A percentile compares a stretch with the other conserved stretches of the same genome.
These are phyloP conservation scores for Luvunga scandens DNA, from an alignment of 345 rosid species.

Conservation along the genomic window DNA sequence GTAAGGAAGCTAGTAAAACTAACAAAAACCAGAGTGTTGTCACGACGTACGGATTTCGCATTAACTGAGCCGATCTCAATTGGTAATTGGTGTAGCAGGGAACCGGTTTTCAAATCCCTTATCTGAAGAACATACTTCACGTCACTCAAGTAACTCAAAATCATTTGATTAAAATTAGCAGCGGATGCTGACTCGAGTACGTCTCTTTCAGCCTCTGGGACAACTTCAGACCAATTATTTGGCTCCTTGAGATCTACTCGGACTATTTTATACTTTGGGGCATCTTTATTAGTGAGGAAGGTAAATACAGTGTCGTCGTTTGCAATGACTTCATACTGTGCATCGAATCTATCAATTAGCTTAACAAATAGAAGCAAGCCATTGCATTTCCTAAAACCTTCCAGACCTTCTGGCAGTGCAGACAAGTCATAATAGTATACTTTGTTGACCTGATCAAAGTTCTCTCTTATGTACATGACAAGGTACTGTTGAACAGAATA, in stretches of 20 bases:
- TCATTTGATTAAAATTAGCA: conserved; percentile 64
- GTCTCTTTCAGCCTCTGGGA: conserved; percentile 75
- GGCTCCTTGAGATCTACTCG: conserved; percentile 80
- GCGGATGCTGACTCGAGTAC: conserved; percentile 71
- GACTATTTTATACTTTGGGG: conserved; percentile 80
- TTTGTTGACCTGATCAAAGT: conserved; percentile 84
- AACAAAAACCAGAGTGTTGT: conserved; percentile 54
- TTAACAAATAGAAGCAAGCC: conserved; percentile 67
- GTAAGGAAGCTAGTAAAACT: conserved; percentile 82
- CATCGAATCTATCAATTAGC: conserved; percentile 71
- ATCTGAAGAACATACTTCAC: conserved; percentile 77
- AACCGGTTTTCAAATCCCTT: conserved; percentile 76
- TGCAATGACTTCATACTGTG: conserved; percentile 56
- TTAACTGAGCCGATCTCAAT: conserved; percentile 74
- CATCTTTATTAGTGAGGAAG: conserved; percentile 74
- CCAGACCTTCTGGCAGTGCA: conserved; percentile 58
- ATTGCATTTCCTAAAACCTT: conserved; percentile 51
- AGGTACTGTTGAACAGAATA: conserved; percentile 57
- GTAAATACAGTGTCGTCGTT: conserved; percentile 77
- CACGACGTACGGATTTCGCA: conserved; percentile 65
- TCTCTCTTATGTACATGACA: conserved; percentile 49
- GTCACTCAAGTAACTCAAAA: conserved; percentile 81
- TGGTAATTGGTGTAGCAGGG: conserved; percentile 67
- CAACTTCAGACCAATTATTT: conserved; percentile 63
- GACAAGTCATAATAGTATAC: conserved; percentile 71